These are phyloP conservation scores for Alternaria solani DNA, from an alignment of 2,329 filamentous ascomycete genomes.

Conservation along the genomic window DNA sequence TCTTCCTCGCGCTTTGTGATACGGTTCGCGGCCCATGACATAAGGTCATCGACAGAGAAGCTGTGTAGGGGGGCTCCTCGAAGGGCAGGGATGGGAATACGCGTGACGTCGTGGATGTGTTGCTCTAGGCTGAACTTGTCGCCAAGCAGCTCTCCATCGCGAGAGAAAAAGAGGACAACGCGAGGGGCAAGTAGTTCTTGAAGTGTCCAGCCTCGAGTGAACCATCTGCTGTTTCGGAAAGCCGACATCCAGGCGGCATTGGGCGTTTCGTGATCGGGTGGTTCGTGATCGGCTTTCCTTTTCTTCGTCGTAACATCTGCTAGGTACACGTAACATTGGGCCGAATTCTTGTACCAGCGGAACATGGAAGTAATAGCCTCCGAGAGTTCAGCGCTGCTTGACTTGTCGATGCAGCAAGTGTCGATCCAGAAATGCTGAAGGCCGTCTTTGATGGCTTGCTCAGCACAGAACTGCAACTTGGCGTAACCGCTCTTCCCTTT, in stretches of 20 bases:
- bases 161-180: background rate
- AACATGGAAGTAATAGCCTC: conserved; percentile 14
- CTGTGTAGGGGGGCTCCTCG: background rate
- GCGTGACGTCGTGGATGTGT: background rate
- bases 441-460: background rate
- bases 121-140: background rate
- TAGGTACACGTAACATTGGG: conserved; percentile 12
- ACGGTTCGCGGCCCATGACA: background rate
- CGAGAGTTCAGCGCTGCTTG: background rate
- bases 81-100: background rate
- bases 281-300: background rate
- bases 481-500: background rate
- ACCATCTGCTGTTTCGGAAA: conserved; percentile 13
- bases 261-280: background rate
- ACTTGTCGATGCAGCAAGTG: conserved; percentile 13
- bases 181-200: conserved; percentile 11
- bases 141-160: background rate
- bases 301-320: conserved; percentile 3
- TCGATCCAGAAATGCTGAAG: conserved; percentile 11
- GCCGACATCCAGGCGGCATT: background rate
- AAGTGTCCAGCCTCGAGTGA: conserved; percentile 11
- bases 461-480: conserved; percentile 6
- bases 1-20: background rate
- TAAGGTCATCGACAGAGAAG: background rate
- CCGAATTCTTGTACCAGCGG: conserved; percentile 2